phyloP scores from a whole-genome alignment of 495 filamentous ascomycete species.

The Penicillium odoratum region DNA sequence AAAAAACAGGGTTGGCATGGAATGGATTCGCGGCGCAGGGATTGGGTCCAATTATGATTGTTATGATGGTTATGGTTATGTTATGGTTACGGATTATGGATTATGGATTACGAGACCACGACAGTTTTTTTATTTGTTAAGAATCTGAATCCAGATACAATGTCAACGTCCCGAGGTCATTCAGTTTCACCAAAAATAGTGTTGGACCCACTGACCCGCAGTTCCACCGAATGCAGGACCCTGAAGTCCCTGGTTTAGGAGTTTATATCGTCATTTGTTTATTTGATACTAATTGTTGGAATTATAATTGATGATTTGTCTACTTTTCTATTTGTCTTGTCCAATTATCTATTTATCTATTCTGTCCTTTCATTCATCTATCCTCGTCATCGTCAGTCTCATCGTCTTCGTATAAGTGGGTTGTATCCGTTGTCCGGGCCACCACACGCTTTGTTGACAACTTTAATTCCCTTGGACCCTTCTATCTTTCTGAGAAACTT shows the following conservation, averaged over 20 bases:
- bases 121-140: neutral
- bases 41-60: neutral
- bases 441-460: slow-evolving; percentile 24
- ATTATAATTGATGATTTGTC: neutral
- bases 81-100: no score
- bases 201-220: slow-evolving; percentile 2
- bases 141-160: no score
- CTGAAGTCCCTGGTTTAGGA: neutral
- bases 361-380: no score
- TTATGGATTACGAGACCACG: slow-evolving; percentile 8
- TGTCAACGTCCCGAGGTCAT: no score
- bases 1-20: slow-evolving; percentile 6
- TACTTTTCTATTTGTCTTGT: neutral
- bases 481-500: neutral
- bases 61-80: no score
- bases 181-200: slow-evolving; percentile 8
- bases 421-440: slow-evolving; percentile 20
- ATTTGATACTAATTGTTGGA: no score
- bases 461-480: slow-evolving; percentile 1
- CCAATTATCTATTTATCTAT: no score
- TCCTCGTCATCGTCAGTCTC: no score
- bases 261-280: no score
- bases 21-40: slow-evolving; percentile 16
- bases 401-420: neutral
- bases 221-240: slow-evolving; percentile 10